phyloP scores from a whole-genome alignment of 768 basidiomycete genomes.

The Lepiota venenata region DNA sequence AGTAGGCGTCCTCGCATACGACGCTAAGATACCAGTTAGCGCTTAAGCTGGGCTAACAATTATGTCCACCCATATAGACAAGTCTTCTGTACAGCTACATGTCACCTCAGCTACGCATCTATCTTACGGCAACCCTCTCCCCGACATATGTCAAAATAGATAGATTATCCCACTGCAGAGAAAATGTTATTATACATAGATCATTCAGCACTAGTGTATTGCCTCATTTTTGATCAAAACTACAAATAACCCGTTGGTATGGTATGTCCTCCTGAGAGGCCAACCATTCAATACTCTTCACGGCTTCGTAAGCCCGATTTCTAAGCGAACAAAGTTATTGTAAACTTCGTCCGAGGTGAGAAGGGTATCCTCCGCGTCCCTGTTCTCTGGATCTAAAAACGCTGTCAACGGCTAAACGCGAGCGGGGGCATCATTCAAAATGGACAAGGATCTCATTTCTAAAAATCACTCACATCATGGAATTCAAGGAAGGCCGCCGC shows the following conservation, averaged over 20 bases:
- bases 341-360: slow-evolving; percentile 70
- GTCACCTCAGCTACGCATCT: too few relatives aligned
- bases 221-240: too few relatives aligned
- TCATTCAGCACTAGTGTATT: too few relatives aligned
- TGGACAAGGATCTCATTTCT: neutral
- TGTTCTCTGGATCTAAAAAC: slow-evolving; percentile 57
- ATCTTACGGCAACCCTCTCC: too few relatives aligned
- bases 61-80: too few relatives aligned
- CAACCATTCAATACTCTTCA: neutral
- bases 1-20: too few relatives aligned
- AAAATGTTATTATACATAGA: too few relatives aligned
- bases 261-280: neutral
- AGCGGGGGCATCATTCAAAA: neutral
- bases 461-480: slow-evolving; percentile 45
- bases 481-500: slow-evolving; percentile 69
- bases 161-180: too few relatives aligned
- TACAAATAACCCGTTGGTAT: neutral
- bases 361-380: slow-evolving; percentile 59
- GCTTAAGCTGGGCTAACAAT: too few relatives aligned
- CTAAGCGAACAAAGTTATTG: slow-evolving; percentile 54
- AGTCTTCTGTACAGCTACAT: too few relatives aligned
- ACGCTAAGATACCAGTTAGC: too few relatives aligned
- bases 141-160: too few relatives aligned
- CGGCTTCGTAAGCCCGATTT: neutral
- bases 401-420: slow-evolving; percentile 53